Evolutionary conservation across 805 yeast genomes (phyloP), one percentile per base, ranked within the genome.

Genomic region (Komagataella pseudopastoris): DNA sequence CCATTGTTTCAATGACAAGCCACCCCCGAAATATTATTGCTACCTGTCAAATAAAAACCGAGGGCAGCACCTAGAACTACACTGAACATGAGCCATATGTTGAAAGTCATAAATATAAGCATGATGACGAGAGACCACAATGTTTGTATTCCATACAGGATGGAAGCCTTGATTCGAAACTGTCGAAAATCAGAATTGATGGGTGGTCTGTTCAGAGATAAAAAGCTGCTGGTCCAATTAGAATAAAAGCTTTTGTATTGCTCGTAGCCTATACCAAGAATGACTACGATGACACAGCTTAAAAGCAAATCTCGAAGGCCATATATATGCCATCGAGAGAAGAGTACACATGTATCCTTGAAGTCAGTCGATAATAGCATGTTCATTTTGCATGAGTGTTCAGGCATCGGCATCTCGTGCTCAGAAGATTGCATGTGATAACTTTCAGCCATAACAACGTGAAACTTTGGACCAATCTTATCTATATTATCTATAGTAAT

Each of bases 51-150:
- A 51, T 60, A 71, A 45, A 63, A 62, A 2, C 78, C 78, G 0
- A 64, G 1, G 4, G 62, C 69, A 1, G 76, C 71, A 6, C 78
- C 78, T 2, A 63, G 50, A 24, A 64, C 69, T 44, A 71, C 74
- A 2, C 75, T 66, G 24, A 66, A 46, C 77, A 73, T 73, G 45
- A 71, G 61, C 75, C 75, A 73, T 49, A 70, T 63, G 54, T 73
- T 73, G 58, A 70, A 73, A 7, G 72, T 69, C 78, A 73, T 73
- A 53, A 73, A 73, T 10, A 73, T 68, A 56, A 73, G 62, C 78
- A 73, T 73, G 56, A 73, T 65, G 58, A 70, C 60, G 52, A 73
- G 71, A 3, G 75, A 70, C 56, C 68, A 71, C 16, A 71, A 69
- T n/a, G 72, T 74, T 52, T 67, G 63, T 16, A 68, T 20, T 0